These are phyloP conservation scores for Cercospora berteroae DNA, from an alignment of 2,329 filamentous ascomycete species.

Conservation along the genomic window DNA sequence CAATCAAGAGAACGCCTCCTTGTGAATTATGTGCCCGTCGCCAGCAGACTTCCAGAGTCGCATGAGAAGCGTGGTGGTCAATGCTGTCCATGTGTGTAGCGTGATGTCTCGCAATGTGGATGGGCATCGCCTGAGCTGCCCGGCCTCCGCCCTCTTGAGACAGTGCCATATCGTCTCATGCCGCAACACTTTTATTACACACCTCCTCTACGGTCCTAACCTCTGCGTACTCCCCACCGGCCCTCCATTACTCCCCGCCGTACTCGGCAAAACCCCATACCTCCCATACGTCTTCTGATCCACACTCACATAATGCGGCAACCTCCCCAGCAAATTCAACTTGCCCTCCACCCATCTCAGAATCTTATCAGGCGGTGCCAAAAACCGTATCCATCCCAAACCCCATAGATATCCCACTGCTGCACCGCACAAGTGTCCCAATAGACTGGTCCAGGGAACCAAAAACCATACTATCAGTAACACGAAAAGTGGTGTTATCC, in stretches of 20 bases:
- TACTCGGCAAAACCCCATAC: conserved; percentile 76
- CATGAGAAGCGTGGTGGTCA: background rate
- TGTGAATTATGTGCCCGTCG: background rate
- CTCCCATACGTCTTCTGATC: conserved; percentile 95
- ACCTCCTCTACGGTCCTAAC: conserved; percentile 58
- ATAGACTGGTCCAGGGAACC: conserved; percentile 74
- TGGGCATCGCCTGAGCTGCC: background rate
- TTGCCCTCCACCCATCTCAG: conserved; percentile 86
- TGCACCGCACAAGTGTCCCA: conserved; percentile 85
- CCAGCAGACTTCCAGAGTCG: background rate
- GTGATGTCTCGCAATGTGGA: background rate
- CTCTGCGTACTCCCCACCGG: conserved; percentile 65
- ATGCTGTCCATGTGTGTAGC: background rate
- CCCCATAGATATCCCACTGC: conserved; percentile 83
- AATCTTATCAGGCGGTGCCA: conserved; percentile 84
- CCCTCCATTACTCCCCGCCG: conserved; percentile 42
- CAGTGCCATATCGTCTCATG: background rate
- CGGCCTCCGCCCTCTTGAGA: background rate
- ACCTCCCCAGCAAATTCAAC: conserved; percentile 74
- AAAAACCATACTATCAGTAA: conserved; percentile 73
- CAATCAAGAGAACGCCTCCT: background rate
- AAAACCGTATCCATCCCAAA: conserved; percentile 81
- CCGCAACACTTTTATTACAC: background rate
- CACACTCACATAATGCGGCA: conserved; percentile 90
- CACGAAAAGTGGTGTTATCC: conserved; percentile 80